These are phyloP conservation scores for Lycium barbarum DNA, from an alignment of 257 asterid species.

Conservation along the genomic window DNA sequence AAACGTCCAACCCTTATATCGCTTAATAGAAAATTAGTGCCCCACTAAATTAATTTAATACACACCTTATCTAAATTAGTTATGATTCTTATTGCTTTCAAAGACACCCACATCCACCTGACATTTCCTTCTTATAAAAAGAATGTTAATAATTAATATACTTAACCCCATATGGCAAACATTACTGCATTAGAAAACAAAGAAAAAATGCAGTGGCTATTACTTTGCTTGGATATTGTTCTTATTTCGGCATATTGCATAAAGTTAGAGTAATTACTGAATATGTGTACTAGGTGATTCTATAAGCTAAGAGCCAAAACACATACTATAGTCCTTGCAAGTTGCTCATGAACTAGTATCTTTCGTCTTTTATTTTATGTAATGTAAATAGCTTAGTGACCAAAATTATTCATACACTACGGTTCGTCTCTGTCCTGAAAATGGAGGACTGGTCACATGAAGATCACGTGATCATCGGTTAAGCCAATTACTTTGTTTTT, in stretches of 20 bases:
- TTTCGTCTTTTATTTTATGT: neutral
- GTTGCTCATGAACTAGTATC: neutral
- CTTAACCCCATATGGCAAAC: slow-evolving; percentile 13
- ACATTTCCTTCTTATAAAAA: slow-evolving; percentile 7
- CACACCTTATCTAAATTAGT: neutral
- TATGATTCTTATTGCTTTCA: neutral
- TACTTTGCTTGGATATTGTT: neutral
- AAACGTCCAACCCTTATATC: neutral
- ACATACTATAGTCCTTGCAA: neutral
- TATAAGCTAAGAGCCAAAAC: neutral
- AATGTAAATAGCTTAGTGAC: neutral
- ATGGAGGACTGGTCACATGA: neutral
- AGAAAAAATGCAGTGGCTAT: neutral
- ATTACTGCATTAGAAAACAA: neutral
- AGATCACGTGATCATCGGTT: neutral
- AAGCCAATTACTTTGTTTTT: too few relatives aligned
- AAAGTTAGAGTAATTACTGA: neutral
- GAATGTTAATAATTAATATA: neutral
- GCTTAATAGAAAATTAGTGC: neutral
- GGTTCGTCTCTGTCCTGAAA: neutral
- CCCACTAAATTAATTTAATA: slow-evolving; percentile 9
- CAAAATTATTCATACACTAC: too few relatives aligned
- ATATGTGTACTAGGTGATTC: neutral
- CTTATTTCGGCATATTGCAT: slow-evolving; percentile 2
- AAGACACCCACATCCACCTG: slow-evolving; percentile 2